Conservation (phyloP, 1,139 yeast species). For the Debaryomyces psychrophilus region DNA sequence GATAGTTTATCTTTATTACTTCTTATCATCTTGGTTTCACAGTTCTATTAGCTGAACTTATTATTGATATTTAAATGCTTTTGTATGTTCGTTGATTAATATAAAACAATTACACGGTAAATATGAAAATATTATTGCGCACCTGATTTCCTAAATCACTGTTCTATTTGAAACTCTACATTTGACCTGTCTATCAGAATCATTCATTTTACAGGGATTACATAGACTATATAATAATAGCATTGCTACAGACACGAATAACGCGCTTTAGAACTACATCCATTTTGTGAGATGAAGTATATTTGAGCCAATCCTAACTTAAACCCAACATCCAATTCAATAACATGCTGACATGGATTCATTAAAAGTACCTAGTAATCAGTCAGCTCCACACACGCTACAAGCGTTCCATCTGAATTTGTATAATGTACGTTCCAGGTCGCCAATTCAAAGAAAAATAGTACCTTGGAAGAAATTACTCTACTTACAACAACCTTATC, state of each 20-base stretch:
- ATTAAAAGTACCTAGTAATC: constrained; percentile 2
- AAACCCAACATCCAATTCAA: not conserved
- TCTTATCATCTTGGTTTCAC: not conserved
- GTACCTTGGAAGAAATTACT: constrained; percentile 75
- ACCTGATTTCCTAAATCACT: not conserved
- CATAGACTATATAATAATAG: not conserved
- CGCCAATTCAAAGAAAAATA: constrained; percentile 2
- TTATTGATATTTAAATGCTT: not conserved
- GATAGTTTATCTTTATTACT: constrained; percentile 10
- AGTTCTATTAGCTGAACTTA: not conserved
- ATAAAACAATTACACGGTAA: too few relatives aligned
- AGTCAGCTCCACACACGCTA: not conserved
- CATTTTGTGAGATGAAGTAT: not conserved
- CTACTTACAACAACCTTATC: constrained; percentile 86
- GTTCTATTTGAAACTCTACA: too few relatives aligned
- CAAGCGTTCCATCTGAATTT: not conserved
- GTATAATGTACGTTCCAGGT: not conserved
- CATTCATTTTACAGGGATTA: not conserved
- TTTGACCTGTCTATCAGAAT: too few relatives aligned
- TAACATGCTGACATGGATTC: constrained; percentile 2
- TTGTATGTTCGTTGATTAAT: too few relatives aligned
- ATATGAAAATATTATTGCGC: not conserved
- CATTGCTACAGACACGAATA: not conserved
- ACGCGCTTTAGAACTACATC: not conserved
- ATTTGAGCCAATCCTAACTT: not conserved